Base-by-base conservation (phyloP, 2,329 filamentous ascomycete genomes). In the Orbilia brochopaga region DNA sequence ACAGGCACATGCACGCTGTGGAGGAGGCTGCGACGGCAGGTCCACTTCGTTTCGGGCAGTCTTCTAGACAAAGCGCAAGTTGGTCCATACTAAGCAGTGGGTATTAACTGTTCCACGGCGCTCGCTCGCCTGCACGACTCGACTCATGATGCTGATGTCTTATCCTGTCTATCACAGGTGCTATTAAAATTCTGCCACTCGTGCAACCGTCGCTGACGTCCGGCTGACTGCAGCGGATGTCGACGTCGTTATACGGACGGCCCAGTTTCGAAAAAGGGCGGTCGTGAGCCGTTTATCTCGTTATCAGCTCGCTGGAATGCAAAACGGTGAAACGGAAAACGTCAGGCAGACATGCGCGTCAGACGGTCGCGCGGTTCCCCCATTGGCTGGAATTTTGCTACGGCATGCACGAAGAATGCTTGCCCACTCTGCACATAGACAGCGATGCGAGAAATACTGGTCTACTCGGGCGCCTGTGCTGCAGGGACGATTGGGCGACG, bases 21-120 rank as follows among this genome's bases (percentile, higher is more conserved):
- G 44, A 48, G 44, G 44, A 48, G 44, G n/a, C 44, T 48, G 44
- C 44, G 19, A 48, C 44, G 2, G 19, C 44, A 2, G 3, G 44
- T 21, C 11, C 44, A 19, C n/a, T 13, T 6, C 32, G n/a, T 17
- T 44, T 15, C 40, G 44, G 8, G 37, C 37, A 42, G 13, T 13
- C 11, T 17, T 42, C 37, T 42, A 13, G 37, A 13, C n/a, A 13
- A 13, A 42, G 4, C 37, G 37, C 37, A 2, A 13, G 11, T 42
- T 42, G 5, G 13, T 5, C 15, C 37, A 32, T 32, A 3, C 4
- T 8, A 4, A 32, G 27, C 27, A 32, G 4, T 3, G 27, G 8
- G 27, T 32, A 32, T 3, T 32, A 32, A 32, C 27, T 8, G 8
- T 8, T 8, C 8, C n/a, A n/a, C n/a, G n/a, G n/a, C n/a, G n/a